phyloP scores from a whole-genome alignment of 148 eudicot genomes.

The Oxyria digyna region DNA sequence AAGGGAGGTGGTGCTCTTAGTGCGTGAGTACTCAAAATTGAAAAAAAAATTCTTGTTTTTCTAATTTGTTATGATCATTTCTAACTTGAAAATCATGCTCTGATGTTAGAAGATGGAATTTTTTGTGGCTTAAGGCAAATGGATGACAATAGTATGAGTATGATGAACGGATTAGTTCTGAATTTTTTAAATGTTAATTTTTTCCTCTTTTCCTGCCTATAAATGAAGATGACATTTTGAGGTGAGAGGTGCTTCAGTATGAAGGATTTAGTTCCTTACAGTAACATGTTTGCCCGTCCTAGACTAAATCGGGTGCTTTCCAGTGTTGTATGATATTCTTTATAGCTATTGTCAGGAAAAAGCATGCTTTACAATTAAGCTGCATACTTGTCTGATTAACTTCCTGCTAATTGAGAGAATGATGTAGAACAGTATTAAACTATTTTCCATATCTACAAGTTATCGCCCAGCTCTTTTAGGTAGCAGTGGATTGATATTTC shows the following conservation, averaged over 20 bases:
- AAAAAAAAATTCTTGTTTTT: not conserved
- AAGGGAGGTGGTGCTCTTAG: conserved; percentile 99
- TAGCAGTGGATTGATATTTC: not conserved
- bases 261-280: not conserved
- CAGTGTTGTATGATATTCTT: not conserved
- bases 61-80: not conserved
- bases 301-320: not conserved
- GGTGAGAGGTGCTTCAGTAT: not conserved
- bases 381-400: not conserved
- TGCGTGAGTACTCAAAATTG: conserved; percentile 57
- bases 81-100: not conserved
- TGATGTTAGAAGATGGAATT: not conserved
- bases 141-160: not conserved
- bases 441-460: not conserved
- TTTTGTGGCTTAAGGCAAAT: not conserved
- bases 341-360: not conserved
- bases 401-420: not conserved
- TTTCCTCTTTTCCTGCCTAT: not conserved
- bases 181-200: not conserved
- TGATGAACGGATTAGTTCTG: not conserved
- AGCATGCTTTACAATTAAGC: not conserved
- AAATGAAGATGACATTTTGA: not conserved
- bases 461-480: not conserved
- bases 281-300: not conserved
- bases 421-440: not conserved